These are phyloP conservation scores for Calvatia gigantea DNA, from an alignment of 768 basidiomycete species.

Conservation along the genomic window DNA sequence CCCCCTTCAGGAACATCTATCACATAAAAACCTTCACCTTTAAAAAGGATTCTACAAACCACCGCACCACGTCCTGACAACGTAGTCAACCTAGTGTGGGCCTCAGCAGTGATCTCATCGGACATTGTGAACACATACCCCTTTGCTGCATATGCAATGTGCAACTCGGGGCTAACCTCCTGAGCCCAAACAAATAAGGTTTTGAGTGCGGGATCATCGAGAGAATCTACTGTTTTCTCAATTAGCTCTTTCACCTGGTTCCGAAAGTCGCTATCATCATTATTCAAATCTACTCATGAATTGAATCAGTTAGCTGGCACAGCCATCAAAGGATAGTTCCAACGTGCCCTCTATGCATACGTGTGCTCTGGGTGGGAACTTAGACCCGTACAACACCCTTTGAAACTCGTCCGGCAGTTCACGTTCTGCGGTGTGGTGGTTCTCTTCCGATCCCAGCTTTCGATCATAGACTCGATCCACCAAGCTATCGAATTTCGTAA, in stretches of 20 bases:
- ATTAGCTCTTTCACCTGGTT: conserved; percentile 16
- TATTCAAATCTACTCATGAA: conserved; percentile 17
- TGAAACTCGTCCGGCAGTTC: neutral
- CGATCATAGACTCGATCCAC: conserved; percentile 16
- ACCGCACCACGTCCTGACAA: too few relatives aligned
- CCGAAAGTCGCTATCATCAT: conserved; percentile 6
- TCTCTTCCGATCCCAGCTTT: conserved; percentile 1
- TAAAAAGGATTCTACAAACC: too few relatives aligned
- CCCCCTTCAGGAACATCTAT: too few relatives aligned
- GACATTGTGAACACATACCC: too few relatives aligned
- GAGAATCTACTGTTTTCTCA: conserved; percentile 16
- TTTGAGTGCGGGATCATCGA: conserved; percentile 18
- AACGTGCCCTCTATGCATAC: neutral
- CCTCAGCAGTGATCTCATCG: too few relatives aligned
- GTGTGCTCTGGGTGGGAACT: neutral
- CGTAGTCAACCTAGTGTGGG: too few relatives aligned
- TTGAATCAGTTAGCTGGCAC: neutral
- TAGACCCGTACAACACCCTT: neutral
- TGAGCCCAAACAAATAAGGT: too few relatives aligned
- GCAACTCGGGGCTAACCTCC: too few relatives aligned
- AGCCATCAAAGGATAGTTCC: neutral
- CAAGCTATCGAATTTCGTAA: conserved; percentile 35
- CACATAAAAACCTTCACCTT: too few relatives aligned
- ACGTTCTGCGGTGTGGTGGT: neutral
- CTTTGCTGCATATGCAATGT: too few relatives aligned